These are phyloP conservation scores for Quercus agrifolia DNA, from an alignment of 306 rosid genomes.

Conservation along the genomic window DNA sequence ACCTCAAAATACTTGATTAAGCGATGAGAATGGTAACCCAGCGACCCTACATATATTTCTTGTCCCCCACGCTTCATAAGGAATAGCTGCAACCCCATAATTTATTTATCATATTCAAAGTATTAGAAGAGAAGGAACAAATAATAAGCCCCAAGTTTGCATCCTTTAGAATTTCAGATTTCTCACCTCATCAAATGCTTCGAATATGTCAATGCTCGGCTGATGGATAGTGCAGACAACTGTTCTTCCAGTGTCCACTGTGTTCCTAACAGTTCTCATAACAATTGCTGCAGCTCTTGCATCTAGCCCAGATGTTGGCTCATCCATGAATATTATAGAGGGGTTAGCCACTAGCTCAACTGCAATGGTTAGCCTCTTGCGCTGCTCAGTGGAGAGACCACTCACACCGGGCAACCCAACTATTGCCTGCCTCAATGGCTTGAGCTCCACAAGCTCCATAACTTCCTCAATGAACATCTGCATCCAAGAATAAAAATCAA, in stretches of 20 bases:
- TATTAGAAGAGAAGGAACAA: no score
- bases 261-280: conserved; percentile 52
- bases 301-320: conserved; percentile 54
- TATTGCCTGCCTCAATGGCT: conserved; percentile 32
- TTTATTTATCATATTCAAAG: no score
- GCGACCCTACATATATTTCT: conserved; percentile 46
- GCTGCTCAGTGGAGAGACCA: conserved; percentile 49
- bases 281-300: conserved; percentile 58
- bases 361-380: conserved; percentile 49
- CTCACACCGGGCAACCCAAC: conserved; percentile 48
- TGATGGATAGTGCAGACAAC: conserved; percentile 57
- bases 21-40: conserved; percentile 38
- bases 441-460: conserved; percentile 48
- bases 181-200: conserved; percentile 47
- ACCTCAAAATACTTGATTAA: conserved; percentile 46
- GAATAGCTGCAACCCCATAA: conserved; percentile 32
- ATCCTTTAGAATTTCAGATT: no score
- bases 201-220: conserved; percentile 52
- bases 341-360: conserved; percentile 56
- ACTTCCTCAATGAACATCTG: conserved; percentile 52
- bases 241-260: conserved; percentile 50
- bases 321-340: conserved; percentile 52
- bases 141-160: not conserved
- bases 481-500: not conserved
- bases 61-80: conserved; percentile 45